Evolutionary conservation across 805 yeast genomes (phyloP).

Genomic region (Nakazawaea laoshanensis): DNA sequence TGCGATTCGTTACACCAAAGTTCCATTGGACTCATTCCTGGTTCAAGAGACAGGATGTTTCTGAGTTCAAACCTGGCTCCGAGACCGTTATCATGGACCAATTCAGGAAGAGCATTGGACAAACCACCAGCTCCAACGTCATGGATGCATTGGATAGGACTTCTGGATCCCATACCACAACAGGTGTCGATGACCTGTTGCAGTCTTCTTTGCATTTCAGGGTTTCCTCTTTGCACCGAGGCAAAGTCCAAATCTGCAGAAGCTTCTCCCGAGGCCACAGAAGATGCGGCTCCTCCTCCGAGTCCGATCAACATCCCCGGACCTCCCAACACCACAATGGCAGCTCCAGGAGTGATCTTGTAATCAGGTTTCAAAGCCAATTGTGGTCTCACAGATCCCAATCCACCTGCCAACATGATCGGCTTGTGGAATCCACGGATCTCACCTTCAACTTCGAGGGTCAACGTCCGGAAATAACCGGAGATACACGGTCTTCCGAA

Average conservation of each 20-base stretch:
- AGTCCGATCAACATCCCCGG: conserved; percentile 96
- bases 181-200: conserved; percentile 97
- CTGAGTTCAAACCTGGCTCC: conserved; percentile 93
- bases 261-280: conserved; percentile 92
- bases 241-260: conserved; percentile 96
- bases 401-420: conserved; percentile 98
- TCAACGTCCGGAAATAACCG: conserved; percentile 94
- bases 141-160: conserved; percentile 90
- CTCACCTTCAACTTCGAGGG: conserved; percentile 70
- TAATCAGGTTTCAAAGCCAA: conserved; percentile 76
- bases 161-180: conserved; percentile 63
- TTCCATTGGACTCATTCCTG: conserved; percentile 99
- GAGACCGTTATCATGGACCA: conserved; percentile 92
- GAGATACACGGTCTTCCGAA: conserved; percentile 96
- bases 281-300: conserved; percentile 99
- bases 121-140: conserved; percentile 99
- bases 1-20: conserved; percentile 99
- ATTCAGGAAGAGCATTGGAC: conserved; percentile 94
- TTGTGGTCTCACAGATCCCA: conserved; percentile 93
- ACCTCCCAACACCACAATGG: conserved; percentile 92
- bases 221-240: conserved; percentile 98
- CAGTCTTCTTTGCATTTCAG: conserved; percentile 98
- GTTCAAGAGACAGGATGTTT: conserved; percentile 83
- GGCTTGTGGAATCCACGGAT: conserved; percentile 98
- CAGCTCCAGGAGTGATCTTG: conserved; percentile 85